Evolutionary conservation across 768 basidiomycete genomes (phyloP), one percentile per base, ranked within the genome.

Genomic region (Naganishia friedmannii): DNA sequence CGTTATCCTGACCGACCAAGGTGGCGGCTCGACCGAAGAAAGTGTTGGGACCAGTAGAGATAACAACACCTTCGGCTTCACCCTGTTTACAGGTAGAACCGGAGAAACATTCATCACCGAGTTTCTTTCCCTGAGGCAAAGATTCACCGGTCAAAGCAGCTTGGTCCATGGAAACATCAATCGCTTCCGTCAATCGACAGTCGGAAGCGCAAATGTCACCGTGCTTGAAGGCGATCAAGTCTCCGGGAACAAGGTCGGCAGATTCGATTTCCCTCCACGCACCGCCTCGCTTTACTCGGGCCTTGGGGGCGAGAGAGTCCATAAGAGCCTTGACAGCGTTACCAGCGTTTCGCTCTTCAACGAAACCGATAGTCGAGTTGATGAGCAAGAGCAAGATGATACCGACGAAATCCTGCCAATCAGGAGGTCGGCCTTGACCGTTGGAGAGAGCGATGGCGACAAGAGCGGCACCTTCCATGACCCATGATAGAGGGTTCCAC

Each of bases 401-500:
- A 87, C 95, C 95, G 83, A 90, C 86, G 83, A 98, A 97, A 84
- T 98, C 95, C 80, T 91, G 84, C 95, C 95, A 98, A 79, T 98
- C 94, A 23, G 95, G 95, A 32, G 94, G 87, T 67, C 85, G 84
- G 68, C 85, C 83, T 76, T 88, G 88, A 82, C 95, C 95, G 82
- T 98, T 98, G 68, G 95, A 96, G 34, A 98, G 87, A 51, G 87
- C 93, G 81, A 98, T 98, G 57, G 95, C 94, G 76, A 82, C 81
- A 51, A 82, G 67, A 67, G 80, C 81, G 46, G 93, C 93, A 72
- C 89, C 93, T 83, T 98, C 95, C 95, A 98, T 98, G 82, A 98
- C 95, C 95, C 95, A 98, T 39, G 95, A 98, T 15, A 98, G 85
- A 53, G 95, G 95, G 84, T 98, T 98, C 95, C 95, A 98, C 95